Percentiles rank a stretch among this genome's conserved stretches.
These are phyloP conservation scores for Luvunga scandens DNA, from an alignment of 345 rosid species.

Conservation along the genomic window DNA sequence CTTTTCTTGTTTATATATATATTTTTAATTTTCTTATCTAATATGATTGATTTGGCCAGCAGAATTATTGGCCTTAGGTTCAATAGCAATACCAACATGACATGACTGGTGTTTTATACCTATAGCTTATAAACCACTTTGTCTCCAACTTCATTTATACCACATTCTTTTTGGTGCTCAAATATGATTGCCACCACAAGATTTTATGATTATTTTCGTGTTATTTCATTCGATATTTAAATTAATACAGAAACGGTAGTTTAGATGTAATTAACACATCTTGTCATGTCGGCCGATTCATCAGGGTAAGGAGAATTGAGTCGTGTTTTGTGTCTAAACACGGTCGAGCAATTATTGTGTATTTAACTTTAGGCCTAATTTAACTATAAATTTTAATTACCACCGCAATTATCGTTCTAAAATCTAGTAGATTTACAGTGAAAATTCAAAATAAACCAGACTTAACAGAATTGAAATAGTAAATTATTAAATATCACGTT, in stretches of 20 bases:
- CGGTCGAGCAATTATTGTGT: neutral
- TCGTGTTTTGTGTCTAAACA: neutral
- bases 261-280: neutral
- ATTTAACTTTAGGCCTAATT: neutral
- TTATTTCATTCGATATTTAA: neutral
- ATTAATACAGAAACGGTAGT: neutral
- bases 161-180: slow-evolving; percentile 4
- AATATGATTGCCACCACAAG: neutral
- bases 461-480: neutral
- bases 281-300: neutral
- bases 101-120: neutral
- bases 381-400: no score
- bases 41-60: neutral
- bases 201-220: neutral
- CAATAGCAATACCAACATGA: neutral
- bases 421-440: no score
- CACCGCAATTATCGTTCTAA: rapidly evolving
- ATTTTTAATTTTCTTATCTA: neutral
- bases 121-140: neutral
- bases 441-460: no score
- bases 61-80: neutral
- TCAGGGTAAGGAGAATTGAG: neutral
- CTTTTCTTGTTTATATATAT: neutral
- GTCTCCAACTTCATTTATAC: neutral
- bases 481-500: no score